Conservation (phyloP, 352 stramenopile genomes). For the Blastocystis sp. region DNA sequence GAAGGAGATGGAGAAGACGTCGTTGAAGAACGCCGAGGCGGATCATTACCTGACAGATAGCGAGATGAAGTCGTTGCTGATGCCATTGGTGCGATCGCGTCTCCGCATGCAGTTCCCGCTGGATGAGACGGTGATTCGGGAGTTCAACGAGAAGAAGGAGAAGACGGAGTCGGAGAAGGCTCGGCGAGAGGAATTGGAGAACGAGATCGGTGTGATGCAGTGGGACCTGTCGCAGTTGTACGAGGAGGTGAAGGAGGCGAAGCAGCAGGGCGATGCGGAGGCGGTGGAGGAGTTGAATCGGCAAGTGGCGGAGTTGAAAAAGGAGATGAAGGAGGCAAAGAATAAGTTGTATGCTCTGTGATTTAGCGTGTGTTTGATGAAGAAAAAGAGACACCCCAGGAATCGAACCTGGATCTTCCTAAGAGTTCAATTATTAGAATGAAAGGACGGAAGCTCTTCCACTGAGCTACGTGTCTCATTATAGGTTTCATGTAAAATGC, state of each 20-base stretch:
- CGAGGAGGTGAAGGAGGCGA: not conserved
- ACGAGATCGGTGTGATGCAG: not conserved
- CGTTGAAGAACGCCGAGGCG: not conserved
- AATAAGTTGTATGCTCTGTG: not conserved
- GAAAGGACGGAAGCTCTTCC: not conserved
- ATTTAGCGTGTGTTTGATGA: not conserved
- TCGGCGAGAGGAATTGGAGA: not conserved
- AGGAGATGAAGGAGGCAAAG: not conserved
- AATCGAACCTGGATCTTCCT: not conserved
- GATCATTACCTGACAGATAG: not conserved
- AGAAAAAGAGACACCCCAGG: not conserved
- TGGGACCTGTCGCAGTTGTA: not conserved
- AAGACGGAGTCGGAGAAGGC: not conserved
- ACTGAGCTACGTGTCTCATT: not conserved
- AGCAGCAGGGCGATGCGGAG: not conserved
- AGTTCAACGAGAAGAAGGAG: not conserved
- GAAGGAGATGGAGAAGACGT: not conserved
- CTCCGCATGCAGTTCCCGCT: not conserved
- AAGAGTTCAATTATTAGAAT: not conserved
- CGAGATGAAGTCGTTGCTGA: not conserved
- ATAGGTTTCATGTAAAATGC: not conserved
- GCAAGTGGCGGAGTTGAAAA: not conserved
- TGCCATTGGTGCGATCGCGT: not conserved
- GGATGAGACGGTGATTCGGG: not conserved
- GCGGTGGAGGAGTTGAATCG: not conserved